These are phyloP conservation scores for Irpex rosettiformis DNA, from an alignment of 1,284 basidiomycete species.

Conservation along the genomic window DNA sequence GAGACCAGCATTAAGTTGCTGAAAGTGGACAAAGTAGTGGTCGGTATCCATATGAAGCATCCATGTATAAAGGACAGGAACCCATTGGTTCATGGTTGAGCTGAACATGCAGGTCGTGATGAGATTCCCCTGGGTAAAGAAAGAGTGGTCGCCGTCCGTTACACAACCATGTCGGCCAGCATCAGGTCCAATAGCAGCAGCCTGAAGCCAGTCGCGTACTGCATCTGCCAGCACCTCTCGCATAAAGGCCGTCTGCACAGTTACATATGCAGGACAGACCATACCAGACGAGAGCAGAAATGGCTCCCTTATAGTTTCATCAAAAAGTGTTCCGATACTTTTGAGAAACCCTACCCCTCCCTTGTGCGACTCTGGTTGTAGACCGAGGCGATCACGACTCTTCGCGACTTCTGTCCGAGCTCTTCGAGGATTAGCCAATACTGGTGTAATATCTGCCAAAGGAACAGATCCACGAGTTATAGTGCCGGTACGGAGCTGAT, in stretches of 20 bases:
- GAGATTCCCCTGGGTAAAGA: constrained; percentile 5
- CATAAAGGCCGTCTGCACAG: background rate
- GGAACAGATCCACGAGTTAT: background rate
- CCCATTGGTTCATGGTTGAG: background rate
- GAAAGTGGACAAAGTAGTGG: constrained; percentile 6
- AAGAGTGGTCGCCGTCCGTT: constrained; percentile 11
- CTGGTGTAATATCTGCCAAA: background rate
- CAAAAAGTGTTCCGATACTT: background rate
- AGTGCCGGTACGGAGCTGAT: constrained; percentile 2
- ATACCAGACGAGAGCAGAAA: background rate
- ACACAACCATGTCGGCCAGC: constrained; percentile 7
- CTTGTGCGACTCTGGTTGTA: background rate
- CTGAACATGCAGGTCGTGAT: constrained; percentile 5
- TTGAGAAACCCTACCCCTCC: background rate
- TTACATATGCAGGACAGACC: background rate
- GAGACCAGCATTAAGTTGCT: constrained; percentile 1
- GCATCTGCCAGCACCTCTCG: no score
- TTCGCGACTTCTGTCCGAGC: background rate
- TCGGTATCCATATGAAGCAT: constrained; percentile 3
- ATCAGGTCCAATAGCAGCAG: no score
- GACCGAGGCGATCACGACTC: background rate
- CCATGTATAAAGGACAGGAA: constrained; percentile 11
- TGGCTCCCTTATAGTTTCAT: background rate
- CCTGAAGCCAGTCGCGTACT: no score
- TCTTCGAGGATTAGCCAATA: background rate